Conservation (phyloP, 331 rosid genomes). For the Malus hybrid region DNA sequence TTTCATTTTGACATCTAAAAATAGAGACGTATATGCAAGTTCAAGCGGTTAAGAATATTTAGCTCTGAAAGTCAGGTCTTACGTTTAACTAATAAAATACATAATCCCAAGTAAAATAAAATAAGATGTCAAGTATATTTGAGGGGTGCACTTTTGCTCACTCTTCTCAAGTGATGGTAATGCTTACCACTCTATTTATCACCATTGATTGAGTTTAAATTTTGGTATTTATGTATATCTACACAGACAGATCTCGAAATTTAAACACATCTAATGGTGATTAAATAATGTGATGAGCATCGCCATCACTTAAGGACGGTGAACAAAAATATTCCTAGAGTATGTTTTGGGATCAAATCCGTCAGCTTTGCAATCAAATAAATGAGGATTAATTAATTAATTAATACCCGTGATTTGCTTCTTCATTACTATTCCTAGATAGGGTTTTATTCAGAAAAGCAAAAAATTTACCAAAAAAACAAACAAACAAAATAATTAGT, state of each 20-base stretch:
- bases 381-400: not conserved
- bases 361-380: not conserved
- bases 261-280: too few relatives aligned
- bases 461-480: not conserved
- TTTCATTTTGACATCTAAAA: slow-evolving; percentile 12
- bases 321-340: not conserved
- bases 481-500: not conserved
- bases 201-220: too few relatives aligned
- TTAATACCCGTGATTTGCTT: not conserved
- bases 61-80: not conserved
- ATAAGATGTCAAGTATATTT: too few relatives aligned
- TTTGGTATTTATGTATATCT: too few relatives aligned
- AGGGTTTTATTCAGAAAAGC: not conserved
- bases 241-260: too few relatives aligned
- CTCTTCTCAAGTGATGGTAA: too few relatives aligned
- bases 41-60: not conserved
- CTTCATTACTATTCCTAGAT: not conserved
- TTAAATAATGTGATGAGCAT: too few relatives aligned
- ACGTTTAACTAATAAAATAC: too few relatives aligned
- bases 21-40: not conserved
- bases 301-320: too few relatives aligned
- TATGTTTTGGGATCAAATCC: not conserved
- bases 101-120: too few relatives aligned
- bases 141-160: too few relatives aligned
- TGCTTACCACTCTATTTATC: too few relatives aligned